Conservation (phyloP, 208 protist genomes). For the Trypanosoma vivax region DNA sequence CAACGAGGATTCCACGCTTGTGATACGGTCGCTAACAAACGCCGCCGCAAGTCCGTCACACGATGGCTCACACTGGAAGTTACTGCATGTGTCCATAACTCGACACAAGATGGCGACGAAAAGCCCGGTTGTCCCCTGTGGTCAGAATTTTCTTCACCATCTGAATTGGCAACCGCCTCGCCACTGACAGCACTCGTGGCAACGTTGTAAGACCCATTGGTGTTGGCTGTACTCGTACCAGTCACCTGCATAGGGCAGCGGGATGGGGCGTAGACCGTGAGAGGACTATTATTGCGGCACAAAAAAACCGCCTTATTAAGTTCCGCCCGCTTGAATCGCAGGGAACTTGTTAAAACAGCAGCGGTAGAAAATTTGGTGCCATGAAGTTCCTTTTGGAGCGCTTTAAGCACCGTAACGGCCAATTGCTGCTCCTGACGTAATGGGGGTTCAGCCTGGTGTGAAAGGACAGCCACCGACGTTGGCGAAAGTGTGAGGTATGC, state of each 20-base stretch:
- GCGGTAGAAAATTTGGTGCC: slow-evolving; percentile 32
- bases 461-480: slow-evolving; percentile 42
- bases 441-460: slow-evolving; percentile 44
- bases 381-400: slow-evolving; percentile 41
- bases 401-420: slow-evolving; percentile 32
- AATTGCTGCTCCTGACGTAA: slow-evolving; percentile 32
- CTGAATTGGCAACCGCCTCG: slow-evolving; percentile 9
- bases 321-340: slow-evolving; percentile 43
- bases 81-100: slow-evolving; percentile 77
- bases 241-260: background rate
- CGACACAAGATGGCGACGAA: slow-evolving; percentile 54
- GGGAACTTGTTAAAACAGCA: slow-evolving; percentile 40
- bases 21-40: slow-evolving; percentile 45
- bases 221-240: background rate
- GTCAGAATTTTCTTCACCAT: slow-evolving; percentile 4
- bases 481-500: slow-evolving; percentile 56
- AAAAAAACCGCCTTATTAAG: slow-evolving; percentile 42
- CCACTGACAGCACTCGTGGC: background rate
- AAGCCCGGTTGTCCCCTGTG: slow-evolving; percentile 17
- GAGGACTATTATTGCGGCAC: slow-evolving; percentile 17
- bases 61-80: slow-evolving; percentile 20
- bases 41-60: slow-evolving; percentile 51
- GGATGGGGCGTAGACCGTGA: slow-evolving; percentile 2
- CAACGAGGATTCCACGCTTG: slow-evolving; percentile 6
- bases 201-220: background rate